A percentile compares a stretch with the other conserved stretches of the same genome.
These are phyloP conservation scores for Micractinium conductrix DNA, from an alignment of 139 green algal species.

Conservation along the genomic window DNA sequence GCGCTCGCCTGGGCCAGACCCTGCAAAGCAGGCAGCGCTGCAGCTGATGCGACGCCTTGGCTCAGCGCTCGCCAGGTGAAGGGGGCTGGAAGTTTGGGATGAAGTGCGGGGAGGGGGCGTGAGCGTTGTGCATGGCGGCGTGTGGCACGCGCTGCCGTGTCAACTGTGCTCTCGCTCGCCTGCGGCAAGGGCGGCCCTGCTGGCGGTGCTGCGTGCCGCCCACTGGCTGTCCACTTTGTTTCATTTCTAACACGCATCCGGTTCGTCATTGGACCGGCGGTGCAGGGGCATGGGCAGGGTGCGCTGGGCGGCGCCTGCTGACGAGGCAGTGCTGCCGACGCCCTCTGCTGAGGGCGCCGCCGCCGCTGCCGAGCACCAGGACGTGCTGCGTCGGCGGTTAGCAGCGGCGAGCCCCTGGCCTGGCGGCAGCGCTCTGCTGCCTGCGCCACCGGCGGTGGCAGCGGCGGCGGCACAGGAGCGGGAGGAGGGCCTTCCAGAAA, in stretches of 20 bases:
- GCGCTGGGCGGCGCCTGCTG: neutral
- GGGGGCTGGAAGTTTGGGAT: neutral
- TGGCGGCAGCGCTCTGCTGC: neutral
- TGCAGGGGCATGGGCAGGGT: neutral
- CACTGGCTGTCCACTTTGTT: too few relatives aligned
- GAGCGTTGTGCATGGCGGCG: too few relatives aligned
- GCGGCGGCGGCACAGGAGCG: too few relatives aligned
- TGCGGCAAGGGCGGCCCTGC: too few relatives aligned
- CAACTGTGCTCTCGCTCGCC: too few relatives aligned
- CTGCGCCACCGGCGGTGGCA: neutral
- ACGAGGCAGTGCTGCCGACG: neutral
- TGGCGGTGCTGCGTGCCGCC: too few relatives aligned
- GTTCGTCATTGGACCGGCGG: too few relatives aligned
- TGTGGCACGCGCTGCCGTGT: too few relatives aligned
- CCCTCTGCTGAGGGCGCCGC: neutral
- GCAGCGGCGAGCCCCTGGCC: neutral
- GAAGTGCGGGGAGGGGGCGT: too few relatives aligned
- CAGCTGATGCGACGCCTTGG: neutral
- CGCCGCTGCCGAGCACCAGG: neutral
- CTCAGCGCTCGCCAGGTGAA: neutral
- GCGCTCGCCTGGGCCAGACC: neutral
- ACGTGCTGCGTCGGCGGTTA: neutral
- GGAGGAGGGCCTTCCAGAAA: neutral
- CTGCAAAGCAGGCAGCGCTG: neutral
- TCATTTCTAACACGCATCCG: too few relatives aligned